Evolutionary conservation across 148 eudicot genomes (phyloP).

Genomic region (Amaranthus cruentus): DNA sequence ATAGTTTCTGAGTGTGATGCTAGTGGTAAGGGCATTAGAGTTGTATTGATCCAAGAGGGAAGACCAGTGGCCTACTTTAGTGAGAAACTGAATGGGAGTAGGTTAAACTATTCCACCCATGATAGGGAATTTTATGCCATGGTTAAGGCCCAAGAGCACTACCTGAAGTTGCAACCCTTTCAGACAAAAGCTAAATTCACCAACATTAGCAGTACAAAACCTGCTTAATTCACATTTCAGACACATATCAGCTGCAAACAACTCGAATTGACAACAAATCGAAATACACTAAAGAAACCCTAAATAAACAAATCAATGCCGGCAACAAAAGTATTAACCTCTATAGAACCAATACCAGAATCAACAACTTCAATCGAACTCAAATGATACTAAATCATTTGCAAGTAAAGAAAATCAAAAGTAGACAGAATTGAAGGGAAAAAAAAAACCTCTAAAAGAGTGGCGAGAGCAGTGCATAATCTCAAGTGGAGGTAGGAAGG

Average conservation of each 20-base stretch:
- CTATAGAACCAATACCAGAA: conserved; percentile 17
- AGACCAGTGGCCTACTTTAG: too few species aligned
- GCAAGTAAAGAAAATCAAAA: not conserved
- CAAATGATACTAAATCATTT: too few species aligned
- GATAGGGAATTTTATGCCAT: too few species aligned
- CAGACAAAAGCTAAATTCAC: not conserved
- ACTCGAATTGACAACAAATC: not conserved
- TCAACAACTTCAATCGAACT: not conserved
- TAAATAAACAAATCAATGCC: conserved; percentile 8
- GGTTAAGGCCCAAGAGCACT: too few species aligned
- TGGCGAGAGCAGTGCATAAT: conserved; percentile 54
- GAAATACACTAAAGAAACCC: conserved; percentile 23
- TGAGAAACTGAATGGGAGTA: not conserved
- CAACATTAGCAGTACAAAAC: not conserved
- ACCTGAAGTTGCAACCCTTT: too few species aligned
- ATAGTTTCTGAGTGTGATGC: too few species aligned
- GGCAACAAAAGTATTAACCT: conserved; percentile 9
- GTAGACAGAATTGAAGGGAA: too few species aligned
- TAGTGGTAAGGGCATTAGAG: too few species aligned
- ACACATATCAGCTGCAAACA: not conserved
- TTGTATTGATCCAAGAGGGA: too few species aligned
- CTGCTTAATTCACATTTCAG: not conserved
- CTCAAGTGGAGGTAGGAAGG: conserved; percentile 43
- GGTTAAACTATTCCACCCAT: not conserved
- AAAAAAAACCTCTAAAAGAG: conserved; percentile 43